Evolutionary conservation across 1,284 basidiomycete species (phyloP).

Genomic region (Marasmius oreades): DNA sequence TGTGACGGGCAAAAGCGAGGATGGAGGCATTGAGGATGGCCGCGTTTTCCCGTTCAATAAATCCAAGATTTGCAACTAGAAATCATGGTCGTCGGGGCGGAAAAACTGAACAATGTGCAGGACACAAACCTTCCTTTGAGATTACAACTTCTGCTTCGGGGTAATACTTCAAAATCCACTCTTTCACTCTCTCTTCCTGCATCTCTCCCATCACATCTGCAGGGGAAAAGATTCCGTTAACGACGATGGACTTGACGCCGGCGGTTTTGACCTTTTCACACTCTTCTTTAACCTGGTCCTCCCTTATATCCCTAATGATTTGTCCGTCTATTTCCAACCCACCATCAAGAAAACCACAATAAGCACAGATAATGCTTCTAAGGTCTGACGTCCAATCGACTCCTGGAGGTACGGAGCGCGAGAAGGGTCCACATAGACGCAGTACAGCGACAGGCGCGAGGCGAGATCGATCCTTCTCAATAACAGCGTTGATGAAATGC

Average conservation of each 20-base stretch:
- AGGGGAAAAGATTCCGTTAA: slow-evolving; percentile 50
- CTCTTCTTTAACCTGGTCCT: slow-evolving; percentile 38
- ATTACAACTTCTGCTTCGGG: slow-evolving; percentile 34
- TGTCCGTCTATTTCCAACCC: slow-evolving; percentile 52
- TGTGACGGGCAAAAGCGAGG: slow-evolving; percentile 49
- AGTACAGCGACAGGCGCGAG: slow-evolving; percentile 52
- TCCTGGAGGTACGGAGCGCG: slow-evolving; percentile 34
- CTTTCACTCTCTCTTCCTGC: slow-evolving; percentile 44
- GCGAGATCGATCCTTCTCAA: slow-evolving; percentile 43
- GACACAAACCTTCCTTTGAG: slow-evolving; percentile 25
- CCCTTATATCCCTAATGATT: slow-evolving; percentile 37
- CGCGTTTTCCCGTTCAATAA: slow-evolving; percentile 62
- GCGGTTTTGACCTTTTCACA: slow-evolving; percentile 33
- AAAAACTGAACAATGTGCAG: not conserved
- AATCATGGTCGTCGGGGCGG: not conserved
- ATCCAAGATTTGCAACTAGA: slow-evolving; percentile 48
- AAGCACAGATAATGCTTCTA: slow-evolving; percentile 22
- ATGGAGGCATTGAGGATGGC: slow-evolving; percentile 61
- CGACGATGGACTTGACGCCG: slow-evolving; percentile 40
- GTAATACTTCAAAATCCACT: slow-evolving; percentile 38
- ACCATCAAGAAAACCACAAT: slow-evolving; percentile 28
- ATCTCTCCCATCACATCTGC: slow-evolving; percentile 35
- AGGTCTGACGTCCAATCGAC: slow-evolving; percentile 34
- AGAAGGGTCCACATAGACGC: slow-evolving; percentile 46
- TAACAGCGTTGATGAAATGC: slow-evolving; percentile 52